Evolutionary conservation across 768 basidiomycete genomes (phyloP).

Genomic region (Boletus eberwhitei): DNA sequence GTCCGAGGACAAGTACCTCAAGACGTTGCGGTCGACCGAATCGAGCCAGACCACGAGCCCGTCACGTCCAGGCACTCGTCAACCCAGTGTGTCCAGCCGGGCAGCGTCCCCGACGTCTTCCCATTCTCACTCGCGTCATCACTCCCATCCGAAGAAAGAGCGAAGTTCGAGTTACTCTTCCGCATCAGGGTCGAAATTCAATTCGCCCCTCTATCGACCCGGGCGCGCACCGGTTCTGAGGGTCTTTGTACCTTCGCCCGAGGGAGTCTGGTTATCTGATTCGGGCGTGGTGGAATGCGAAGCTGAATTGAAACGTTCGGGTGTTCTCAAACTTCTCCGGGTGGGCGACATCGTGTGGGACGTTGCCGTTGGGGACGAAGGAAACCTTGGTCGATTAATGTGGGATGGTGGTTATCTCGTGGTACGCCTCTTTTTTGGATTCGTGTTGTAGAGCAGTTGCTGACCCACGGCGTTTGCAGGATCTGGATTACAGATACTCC

Average conservation of each 20-base stretch:
- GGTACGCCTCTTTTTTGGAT: conserved; percentile 43
- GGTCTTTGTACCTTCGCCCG: conserved; percentile 83
- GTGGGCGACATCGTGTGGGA: conserved; percentile 88
- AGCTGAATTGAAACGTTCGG: conserved; percentile 59
- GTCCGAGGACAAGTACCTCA: conserved; percentile 38
- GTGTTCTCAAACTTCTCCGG: conserved; percentile 55
- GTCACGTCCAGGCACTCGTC: conserved; percentile 27
- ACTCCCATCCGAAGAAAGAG: conserved; percentile 37
- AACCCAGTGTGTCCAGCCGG: conserved; percentile 51
- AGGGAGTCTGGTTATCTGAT: conserved; percentile 85
- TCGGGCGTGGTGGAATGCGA: conserved; percentile 80
- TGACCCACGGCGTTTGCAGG: conserved; percentile 43
- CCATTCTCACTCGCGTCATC: conserved; percentile 34
- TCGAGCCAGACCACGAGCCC: background rate
- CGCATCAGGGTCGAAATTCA: conserved; percentile 39
- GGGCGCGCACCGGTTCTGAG: conserved; percentile 74
- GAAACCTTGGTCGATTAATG: conserved; percentile 75
- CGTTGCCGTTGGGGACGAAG: conserved; percentile 80
- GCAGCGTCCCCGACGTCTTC: conserved; percentile 60
- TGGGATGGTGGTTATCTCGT: conserved; percentile 91
- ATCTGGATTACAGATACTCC: conserved; percentile 82
- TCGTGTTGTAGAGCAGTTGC: background rate
- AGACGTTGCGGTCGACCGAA: conserved; percentile 10
- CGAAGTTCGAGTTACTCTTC: conserved; percentile 22
- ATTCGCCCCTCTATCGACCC: conserved; percentile 66